Base-by-base conservation (phyloP, 345 rosid species). In the Euphorbia lathyris region DNA sequence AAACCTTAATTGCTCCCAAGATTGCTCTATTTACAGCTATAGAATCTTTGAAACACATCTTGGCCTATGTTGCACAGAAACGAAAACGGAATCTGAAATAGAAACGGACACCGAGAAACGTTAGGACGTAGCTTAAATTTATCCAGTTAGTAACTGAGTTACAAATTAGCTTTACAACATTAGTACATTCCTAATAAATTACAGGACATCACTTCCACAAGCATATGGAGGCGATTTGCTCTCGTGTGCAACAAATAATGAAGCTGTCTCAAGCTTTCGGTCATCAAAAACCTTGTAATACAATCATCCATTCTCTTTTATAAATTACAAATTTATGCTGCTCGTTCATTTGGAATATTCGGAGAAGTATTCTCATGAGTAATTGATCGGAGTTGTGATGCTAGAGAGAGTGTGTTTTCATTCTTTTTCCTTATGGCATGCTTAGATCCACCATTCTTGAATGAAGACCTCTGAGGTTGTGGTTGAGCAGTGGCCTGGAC, bases 301-400 rank as follows among this genome's bases (percentile, higher is more conserved):
- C 47, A 48, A 19, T 48, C n/a, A 19, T 48, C 7, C n/a, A 5
- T 57, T 25, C 7, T 57, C 60, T 17, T 22, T 7, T 9, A 59
- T 29, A 59, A 43, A 14, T 17, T 6, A 9, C 25, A 26, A 26
- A 40, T 40, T 58, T 2, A n/a, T 27, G 48, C 16, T 50, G 27
- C 52, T 60, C 56, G 17, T 12, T 72, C 36, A 56, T 45, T 63
- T 59, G 65, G 88, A 70, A 86, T 78, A 67, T 79, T 83, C 0
- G 86, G 84, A 48, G 81, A 81, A 29, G 72, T 76, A 59, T 81
- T 86, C 36, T 58, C 26, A 55, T 43, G n/a, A n/a, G n/a, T n/a
- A n/a, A n/a, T n/a, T n/a, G n/a, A n/a, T n/a, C 42, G 59, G 67
- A 61, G 59, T 52, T 68, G 76, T 42, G 72, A 66, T 38, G 72